Base-by-base conservation (phyloP, 306 rosid genomes). In the Vigna unguiculata region DNA sequence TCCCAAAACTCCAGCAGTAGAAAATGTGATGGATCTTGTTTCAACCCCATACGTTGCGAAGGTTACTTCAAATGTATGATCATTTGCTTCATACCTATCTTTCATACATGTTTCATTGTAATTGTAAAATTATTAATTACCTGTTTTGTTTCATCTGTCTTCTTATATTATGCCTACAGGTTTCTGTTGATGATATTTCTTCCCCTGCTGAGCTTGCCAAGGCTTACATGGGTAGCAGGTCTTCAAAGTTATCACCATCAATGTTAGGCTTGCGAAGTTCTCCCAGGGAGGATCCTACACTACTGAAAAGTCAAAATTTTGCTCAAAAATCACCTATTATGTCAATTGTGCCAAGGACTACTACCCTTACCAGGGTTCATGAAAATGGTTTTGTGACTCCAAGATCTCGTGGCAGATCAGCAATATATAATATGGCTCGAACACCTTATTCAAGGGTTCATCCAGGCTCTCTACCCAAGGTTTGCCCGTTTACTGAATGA, bases 201-300 rank as follows among this genome's bases (percentile, higher is more conserved):
- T 90, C 98, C 71, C 96, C 97, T 78, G 86, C 91, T 2, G 92
- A 88, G 85, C 87, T 92, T 64, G 98, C 97, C 43, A 92, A 90
- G 78, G 90, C 95, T 21, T 95, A 86, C 91, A 95, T 95, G 97
- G 96, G 86, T 48, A 84, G 87, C 80, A 90, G 90, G 87, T 90
- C 93, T 73, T 81, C 86, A 65, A 87, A 86, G 76, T 81, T 80
- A 49, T 87, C 97, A 51, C 90, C 93, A 40, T 84, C 85, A 80
- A 78, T 78, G 83, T 74, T 88, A 69, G 84, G 81, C 67, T 51
- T 81, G 47, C 89, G 20, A 19, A 64, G 78, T 76, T 82, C 83
- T 75, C 68, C 57, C 1, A 28, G 46, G 76, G 95, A 84, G 68
- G 88, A 80, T 71, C 68, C 86, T 34, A 24, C 71, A 46, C 60